phyloP scores from a whole-genome alignment of 495 filamentous ascomycete genomes.

The Penicillium argentinense region DNA sequence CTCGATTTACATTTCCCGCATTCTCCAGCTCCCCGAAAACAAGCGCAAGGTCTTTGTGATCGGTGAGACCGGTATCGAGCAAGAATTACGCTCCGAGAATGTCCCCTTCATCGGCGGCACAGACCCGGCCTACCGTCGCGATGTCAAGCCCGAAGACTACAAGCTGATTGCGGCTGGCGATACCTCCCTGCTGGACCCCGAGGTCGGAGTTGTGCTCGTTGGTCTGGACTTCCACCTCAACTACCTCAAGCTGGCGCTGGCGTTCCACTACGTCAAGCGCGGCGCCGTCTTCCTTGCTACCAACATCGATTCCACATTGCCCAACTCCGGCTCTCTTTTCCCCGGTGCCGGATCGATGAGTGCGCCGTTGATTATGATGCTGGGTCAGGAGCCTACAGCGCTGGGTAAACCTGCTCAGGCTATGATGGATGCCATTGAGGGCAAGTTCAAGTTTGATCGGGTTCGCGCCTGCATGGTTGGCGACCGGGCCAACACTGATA shows the following conservation, averaged over 20 bases:
- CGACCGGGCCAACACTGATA: conserved; percentile 92
- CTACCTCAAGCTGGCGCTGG: conserved; percentile 85
- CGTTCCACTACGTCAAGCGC: conserved; percentile 77
- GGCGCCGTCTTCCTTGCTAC: conserved; percentile 93
- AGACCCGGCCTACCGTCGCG: conserved; percentile 72
- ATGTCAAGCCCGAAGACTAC: conserved; percentile 79
- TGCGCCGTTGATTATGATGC: conserved; percentile 76
- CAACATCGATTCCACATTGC: conserved; percentile 86
- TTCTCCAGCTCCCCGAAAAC: conserved; percentile 70
- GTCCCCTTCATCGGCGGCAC: conserved; percentile 86
- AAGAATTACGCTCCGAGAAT: conserved; percentile 75
- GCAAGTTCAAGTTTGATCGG: conserved; percentile 86
- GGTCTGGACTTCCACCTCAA: conserved; percentile 92
- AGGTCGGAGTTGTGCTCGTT: conserved; percentile 84
- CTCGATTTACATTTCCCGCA: conserved; percentile 93
- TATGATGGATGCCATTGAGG: conserved; percentile 99
- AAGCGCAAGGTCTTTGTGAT: conserved; percentile 93
- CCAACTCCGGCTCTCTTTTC: conserved; percentile 76
- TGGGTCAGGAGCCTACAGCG: conserved; percentile 64
- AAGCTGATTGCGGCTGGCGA: conserved; percentile 68
- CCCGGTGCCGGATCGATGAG: conserved; percentile 86
- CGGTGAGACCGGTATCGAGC: conserved; percentile 88
- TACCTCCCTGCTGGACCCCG: conserved; percentile 68
- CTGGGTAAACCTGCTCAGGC: conserved; percentile 95
- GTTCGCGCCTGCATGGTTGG: conserved; percentile 92